Base-by-base conservation (phyloP, 768 basidiomycete genomes). In the Psilocybe sp. region DNA sequence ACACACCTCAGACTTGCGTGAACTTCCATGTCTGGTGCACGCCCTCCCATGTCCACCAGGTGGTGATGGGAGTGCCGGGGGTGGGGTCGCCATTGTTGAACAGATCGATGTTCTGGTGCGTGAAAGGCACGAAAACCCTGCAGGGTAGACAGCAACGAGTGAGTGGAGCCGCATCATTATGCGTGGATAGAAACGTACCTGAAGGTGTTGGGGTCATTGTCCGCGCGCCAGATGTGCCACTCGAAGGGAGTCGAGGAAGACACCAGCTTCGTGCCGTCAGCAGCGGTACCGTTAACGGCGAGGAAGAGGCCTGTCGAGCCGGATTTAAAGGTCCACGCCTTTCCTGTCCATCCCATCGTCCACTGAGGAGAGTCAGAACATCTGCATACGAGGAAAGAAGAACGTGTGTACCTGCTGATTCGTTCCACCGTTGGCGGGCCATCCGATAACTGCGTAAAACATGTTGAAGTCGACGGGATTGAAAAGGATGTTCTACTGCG, bases 11-110 rank as follows among this genome's bases (percentile, higher is more conserved):
- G 23, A 28, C 62, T 62, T 51, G 56, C 35, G 62, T 64, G 59
- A 78, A 70, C 19, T 55, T 68, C 82, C 82, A 84, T 3, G 75
- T 69, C 64, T 84, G 82, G 56, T 82, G 80, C 15, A 68, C 42
- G 3, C 74, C 79, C 0, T 59, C 61, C 80, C 78, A 81, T 14
- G 67, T 67, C 12, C 55, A 56, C 80, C 81, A 83, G 20, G 81
- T 45, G 2, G 71, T 68, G 18, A 84, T 60, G 0, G 69, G 66
- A 0, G 74, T 77, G 5, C 79, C 78, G 5, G 73, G 71, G 0
- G 64, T 61, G 7, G 73, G 18, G 52, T 71, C 70, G 14, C 82
- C 82, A 34, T 77, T 51, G 36, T 65, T 66, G 23, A 64, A 71
- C n/a, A 84, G 60, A 52, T 83, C 82, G 40, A 78, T 52, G 56